Evolutionary conservation across 352 stramenopile species (phyloP).

Genomic region (Elongisporangium prolatum): DNA sequence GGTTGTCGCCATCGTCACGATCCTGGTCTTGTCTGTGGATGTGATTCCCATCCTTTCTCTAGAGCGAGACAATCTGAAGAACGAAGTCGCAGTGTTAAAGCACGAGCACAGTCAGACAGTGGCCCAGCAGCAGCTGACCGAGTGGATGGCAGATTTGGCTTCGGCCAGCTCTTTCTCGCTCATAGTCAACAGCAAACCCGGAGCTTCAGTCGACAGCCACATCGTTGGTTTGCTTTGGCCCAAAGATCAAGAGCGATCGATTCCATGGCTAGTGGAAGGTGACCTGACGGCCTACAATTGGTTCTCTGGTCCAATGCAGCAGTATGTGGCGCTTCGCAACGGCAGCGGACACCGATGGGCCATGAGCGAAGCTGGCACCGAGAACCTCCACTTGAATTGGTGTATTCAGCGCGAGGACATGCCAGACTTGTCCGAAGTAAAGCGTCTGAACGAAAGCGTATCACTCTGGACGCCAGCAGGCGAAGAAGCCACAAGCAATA

Average conservation of each 20-base stretch:
- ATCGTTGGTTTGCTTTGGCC: neutral
- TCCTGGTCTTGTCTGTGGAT: neutral
- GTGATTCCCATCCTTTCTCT: neutral
- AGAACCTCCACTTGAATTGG: neutral
- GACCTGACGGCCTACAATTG: neutral
- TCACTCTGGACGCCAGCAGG: neutral
- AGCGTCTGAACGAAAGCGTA: neutral
- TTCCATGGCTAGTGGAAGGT: neutral
- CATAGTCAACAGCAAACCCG: neutral
- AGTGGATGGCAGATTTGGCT: no score
- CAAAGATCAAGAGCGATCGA: no score
- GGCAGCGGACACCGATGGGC: slow-evolving; percentile 20
- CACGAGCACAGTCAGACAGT: neutral
- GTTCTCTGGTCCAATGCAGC: neutral
- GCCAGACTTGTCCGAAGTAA: neutral
- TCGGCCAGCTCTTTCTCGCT: no score
- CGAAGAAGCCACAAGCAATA: neutral
- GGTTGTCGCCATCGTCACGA: neutral
- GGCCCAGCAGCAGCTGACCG: neutral
- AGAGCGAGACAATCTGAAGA: neutral
- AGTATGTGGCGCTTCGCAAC: slow-evolving; percentile 14
- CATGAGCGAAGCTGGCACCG: neutral
- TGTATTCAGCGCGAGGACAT: neutral
- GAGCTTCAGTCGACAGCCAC: neutral
- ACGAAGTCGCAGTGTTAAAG: neutral